A percentile compares a stretch with the other conserved stretches of the same genome.
Evolutionary conservation across 768 basidiomycete genomes (phyloP).

Genomic region (Phylloporus arenicola): DNA sequence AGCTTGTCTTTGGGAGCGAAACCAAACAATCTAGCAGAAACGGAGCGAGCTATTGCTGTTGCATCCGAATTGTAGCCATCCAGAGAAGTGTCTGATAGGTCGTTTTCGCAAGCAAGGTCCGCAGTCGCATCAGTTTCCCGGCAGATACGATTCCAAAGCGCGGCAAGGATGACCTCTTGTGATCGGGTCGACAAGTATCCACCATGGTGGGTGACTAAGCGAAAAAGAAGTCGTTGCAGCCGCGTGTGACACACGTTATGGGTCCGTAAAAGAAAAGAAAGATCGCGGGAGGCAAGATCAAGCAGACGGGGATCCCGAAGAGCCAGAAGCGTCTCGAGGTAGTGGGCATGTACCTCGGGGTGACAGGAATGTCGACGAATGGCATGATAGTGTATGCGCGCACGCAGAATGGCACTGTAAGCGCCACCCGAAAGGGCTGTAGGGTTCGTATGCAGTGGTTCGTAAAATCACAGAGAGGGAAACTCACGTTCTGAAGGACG

Average conservation of each 20-base stretch:
- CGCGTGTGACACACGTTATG: constrained; percentile 31
- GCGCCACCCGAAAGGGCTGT: constrained; percentile 12
- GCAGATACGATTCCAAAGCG: constrained; percentile 33
- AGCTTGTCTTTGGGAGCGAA: neutral
- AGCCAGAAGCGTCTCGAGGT: constrained; percentile 38
- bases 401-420: constrained; percentile 24
- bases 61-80: constrained; percentile 3
- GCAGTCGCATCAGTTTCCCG: neutral
- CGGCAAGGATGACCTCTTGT: constrained; percentile 33
- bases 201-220: constrained; percentile 30
- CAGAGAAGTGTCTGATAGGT: neutral
- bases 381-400: constrained; percentile 37
- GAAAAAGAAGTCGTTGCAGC: constrained; percentile 40
- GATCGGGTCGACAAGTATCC: constrained; percentile 20
- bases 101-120: neutral
- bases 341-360: constrained; percentile 44
- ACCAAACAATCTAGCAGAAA: constrained; percentile 13
- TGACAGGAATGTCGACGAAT: constrained; percentile 35
- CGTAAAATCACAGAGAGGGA: neutral
- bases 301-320: constrained; percentile 24
- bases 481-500: constrained; percentile 17
- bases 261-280: constrained; percentile 33
- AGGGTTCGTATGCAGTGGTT: constrained; percentile 4
- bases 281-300: constrained; percentile 28
- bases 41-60: constrained; percentile 9